These are phyloP conservation scores for Galerina sulciceps DNA, from an alignment of 768 basidiomycete genomes.

Conservation along the genomic window DNA sequence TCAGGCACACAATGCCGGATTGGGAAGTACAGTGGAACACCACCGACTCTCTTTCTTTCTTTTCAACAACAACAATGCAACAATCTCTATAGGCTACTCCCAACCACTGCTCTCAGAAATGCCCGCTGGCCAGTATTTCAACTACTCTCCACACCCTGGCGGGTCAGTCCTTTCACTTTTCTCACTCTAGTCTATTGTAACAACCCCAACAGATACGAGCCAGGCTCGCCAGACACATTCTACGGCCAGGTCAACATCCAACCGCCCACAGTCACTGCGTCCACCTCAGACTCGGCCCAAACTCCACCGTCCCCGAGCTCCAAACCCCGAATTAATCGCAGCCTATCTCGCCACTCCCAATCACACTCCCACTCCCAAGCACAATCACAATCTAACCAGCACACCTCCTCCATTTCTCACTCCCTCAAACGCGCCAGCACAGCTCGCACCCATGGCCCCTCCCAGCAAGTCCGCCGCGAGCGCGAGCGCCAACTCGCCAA, in stretches of 20 bases:
- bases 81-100: background rate
- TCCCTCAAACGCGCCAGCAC: conserved; percentile 9
- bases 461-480: conserved; percentile 21
- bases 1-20: too few species aligned
- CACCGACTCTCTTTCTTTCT: background rate
- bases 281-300: conserved; percentile 15
- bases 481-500: conserved; percentile 30
- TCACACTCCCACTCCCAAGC: background rate
- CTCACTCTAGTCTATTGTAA: background rate
- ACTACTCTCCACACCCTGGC: conserved; percentile 7
- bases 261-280: conserved; percentile 8
- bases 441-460: conserved; percentile 6
- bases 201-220: conserved; percentile 13
- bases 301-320: conserved; percentile 13
- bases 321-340: conserved; percentile 2
- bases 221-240: conserved; percentile 20
- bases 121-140: conserved; percentile 12
- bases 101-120: conserved; percentile 2
- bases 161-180: conserved; percentile 8
- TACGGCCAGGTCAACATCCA: conserved; percentile 16
- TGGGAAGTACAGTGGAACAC: background rate
- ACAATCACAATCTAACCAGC: background rate
- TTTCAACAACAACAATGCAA: background rate
- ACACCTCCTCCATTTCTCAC: background rate
- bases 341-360: background rate